A percentile compares a stretch with the other conserved stretches of the same genome.
Evolutionary conservation across 805 yeast genomes (phyloP).

Genomic region (Kluyveromyces dobzhanskii): DNA sequence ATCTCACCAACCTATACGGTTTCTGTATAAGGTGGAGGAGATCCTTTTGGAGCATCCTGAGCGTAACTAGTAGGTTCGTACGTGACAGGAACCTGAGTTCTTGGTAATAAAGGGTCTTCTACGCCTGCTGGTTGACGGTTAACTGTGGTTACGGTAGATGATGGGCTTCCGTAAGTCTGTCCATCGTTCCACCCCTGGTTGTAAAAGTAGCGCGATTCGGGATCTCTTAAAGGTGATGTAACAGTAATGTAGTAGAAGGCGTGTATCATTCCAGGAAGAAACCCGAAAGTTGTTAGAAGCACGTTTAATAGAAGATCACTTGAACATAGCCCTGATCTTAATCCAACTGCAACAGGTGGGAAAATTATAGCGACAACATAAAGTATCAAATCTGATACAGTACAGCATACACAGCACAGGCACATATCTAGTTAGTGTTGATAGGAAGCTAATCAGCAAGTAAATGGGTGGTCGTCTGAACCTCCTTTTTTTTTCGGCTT

Average conservation of each 20-base stretch:
- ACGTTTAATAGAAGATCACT: constrained; percentile 51
- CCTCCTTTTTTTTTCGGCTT: too few relatives aligned
- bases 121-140: not conserved
- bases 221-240: constrained; percentile 24
- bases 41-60: constrained; percentile 1
- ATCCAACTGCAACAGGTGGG: constrained; percentile 69
- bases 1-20: not conserved
- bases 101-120: constrained; percentile 2
- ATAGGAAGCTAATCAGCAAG: too few relatives aligned
- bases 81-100: not conserved
- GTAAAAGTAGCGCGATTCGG: constrained; percentile 20
- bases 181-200: constrained; percentile 28
- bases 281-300: constrained; percentile 61
- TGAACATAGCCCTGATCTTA: constrained; percentile 55
- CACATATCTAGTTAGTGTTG: constrained; percentile 9
- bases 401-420: constrained; percentile 19
- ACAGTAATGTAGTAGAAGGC: constrained; percentile 43
- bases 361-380: constrained; percentile 52
- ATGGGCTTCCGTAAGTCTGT: constrained; percentile 13
- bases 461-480: too few relatives aligned
- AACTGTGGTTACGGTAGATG: not conserved
- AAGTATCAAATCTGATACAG: constrained; percentile 44
- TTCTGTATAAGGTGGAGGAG: constrained; percentile 16
- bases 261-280: constrained; percentile 66
- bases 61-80: not conserved